These are phyloP conservation scores for Anthracocystis panici-leucophaei DNA, from an alignment of 1,284 basidiomycete species.

Conservation along the genomic window DNA sequence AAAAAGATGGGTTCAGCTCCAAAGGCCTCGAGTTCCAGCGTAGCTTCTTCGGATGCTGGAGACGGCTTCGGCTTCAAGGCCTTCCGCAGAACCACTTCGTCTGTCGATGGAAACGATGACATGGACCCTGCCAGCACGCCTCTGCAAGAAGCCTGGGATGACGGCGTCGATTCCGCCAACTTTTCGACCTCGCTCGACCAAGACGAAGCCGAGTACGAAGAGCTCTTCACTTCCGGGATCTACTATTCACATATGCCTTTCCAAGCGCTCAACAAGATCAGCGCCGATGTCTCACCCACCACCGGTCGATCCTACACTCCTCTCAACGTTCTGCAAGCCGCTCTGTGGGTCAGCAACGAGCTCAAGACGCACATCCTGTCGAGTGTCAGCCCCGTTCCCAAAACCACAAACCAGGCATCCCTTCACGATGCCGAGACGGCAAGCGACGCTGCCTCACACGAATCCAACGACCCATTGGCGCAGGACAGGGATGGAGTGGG, in stretches of 20 bases:
- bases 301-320: conserved; percentile 51
- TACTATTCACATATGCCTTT: conserved; percentile 86
- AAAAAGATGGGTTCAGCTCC: conserved; percentile 22
- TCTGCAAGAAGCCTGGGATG: conserved; percentile 43
- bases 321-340: conserved; percentile 53
- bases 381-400: conserved; percentile 8
- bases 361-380: conserved; percentile 52
- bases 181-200: conserved; percentile 41
- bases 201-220: conserved; percentile 66
- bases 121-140: conserved; percentile 31
- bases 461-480: conserved; percentile 2
- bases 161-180: conserved; percentile 31
- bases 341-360: conserved; percentile 60
- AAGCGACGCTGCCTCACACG: conserved; percentile 15
- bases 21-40: conserved; percentile 15
- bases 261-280: conserved; percentile 54
- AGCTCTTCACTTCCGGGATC: conserved; percentile 82
- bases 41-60: conserved; percentile 29
- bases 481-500: conserved; percentile 29
- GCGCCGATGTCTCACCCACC: conserved; percentile 37
- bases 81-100: conserved; percentile 31
- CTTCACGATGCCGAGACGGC: conserved; percentile 24
- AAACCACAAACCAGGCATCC: not conserved
- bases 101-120: conserved; percentile 22
- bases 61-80: conserved; percentile 48